Evolutionary conservation across 192 early-diverging fungal genomes (phyloP).

Genomic region (Gigaspora rosea): DNA sequence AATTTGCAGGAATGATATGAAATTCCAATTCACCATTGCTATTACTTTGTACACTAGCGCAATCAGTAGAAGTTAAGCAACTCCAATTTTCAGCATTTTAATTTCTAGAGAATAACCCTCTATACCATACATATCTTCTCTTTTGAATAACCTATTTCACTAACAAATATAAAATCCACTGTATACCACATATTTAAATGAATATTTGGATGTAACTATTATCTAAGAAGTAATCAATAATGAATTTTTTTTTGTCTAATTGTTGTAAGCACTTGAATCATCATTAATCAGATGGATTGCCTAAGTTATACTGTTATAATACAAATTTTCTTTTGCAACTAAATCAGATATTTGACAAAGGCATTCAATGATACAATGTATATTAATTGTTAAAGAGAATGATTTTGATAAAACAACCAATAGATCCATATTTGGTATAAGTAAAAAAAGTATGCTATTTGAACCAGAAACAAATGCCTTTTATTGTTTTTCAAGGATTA

Average conservation of each 20-base stretch:
- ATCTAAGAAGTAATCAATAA: constrained; percentile 15
- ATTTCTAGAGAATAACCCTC: constrained; percentile 25
- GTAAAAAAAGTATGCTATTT: neutral
- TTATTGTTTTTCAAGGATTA: neutral
- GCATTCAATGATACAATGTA: constrained; percentile 23
- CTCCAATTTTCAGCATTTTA: constrained; percentile 20
- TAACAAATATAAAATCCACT: constrained; percentile 26
- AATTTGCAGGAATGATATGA: neutral
- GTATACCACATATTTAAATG: constrained; percentile 33
- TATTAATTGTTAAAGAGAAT: neutral
- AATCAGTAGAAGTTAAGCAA: neutral
- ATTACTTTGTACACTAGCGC: constrained; percentile 17
- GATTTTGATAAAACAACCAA: neutral
- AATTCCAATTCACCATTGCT: constrained; percentile 31
- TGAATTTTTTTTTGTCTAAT: constrained; percentile 17
- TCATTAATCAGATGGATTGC: constrained; percentile 5
- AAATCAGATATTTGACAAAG: constrained; percentile 5
- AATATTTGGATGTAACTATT: constrained; percentile 21
- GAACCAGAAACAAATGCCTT: neutral
- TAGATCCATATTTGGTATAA: constrained; percentile 16
- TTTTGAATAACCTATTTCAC: constrained; percentile 29
- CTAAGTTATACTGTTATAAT: neutral
- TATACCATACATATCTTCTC: constrained; percentile 9
- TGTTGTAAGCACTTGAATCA: neutral
- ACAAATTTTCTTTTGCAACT: neutral